Evolutionary conservation across 2,329 filamentous ascomycete species (phyloP).

Genomic region (Xylaria sp.): DNA sequence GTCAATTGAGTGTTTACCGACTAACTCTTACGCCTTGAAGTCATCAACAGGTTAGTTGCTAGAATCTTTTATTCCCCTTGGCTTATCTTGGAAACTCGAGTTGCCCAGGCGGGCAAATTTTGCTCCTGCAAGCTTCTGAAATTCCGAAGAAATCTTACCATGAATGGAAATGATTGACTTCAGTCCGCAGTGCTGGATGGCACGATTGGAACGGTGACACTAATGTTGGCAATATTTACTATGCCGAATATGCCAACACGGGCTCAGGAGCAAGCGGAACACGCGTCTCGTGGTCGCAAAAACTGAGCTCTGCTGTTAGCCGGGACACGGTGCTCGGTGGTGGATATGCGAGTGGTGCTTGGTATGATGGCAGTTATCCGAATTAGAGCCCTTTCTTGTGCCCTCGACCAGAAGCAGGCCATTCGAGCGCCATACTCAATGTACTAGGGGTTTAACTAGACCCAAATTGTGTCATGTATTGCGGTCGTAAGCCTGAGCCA

Average conservation of each 20-base stretch:
- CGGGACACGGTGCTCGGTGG: conserved; percentile 40
- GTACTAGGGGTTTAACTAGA: not conserved
- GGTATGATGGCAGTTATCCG: conserved; percentile 32
- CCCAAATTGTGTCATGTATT: not conserved
- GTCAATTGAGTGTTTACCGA: no score
- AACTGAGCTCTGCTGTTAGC: conserved; percentile 43
- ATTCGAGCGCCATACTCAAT: not conserved
- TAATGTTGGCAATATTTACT: conserved; percentile 59
- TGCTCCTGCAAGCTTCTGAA: no score
- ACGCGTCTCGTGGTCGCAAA: conserved; percentile 52
- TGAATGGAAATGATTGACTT: conserved; percentile 37
- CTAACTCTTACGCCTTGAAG: no score
- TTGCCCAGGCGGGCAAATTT: no score
- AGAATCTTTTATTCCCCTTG: no score
- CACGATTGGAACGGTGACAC: conserved; percentile 56
- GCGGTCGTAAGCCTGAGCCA: not conserved
- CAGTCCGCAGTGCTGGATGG: conserved; percentile 66
- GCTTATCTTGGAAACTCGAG: no score
- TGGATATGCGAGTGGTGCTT: conserved; percentile 27
- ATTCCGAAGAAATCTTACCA: no score
- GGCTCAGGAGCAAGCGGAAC: conserved; percentile 60
- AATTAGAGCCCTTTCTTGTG: conserved; percentile 11
- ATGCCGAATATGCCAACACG: conserved; percentile 64
- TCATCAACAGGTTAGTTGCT: no score
- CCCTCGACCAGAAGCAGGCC: no score